Evolutionary conservation across 2,329 filamentous ascomycete species (phyloP).

Genomic region (Phaeosphaeria sp.): DNA sequence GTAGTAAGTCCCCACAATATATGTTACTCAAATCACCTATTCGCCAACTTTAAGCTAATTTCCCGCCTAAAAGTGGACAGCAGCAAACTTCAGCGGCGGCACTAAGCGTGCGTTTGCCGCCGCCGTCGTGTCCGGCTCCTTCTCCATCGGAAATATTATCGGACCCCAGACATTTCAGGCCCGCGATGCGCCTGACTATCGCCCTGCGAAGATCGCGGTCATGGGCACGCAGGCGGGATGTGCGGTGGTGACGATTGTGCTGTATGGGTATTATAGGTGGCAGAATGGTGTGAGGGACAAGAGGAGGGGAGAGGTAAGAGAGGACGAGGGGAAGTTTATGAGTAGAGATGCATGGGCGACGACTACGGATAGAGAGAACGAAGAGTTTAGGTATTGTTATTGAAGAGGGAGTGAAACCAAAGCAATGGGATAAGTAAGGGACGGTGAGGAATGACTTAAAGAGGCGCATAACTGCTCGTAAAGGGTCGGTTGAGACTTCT

Average conservation of each 20-base stretch:
- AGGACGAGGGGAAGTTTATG: conserved; percentile 2
- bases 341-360: conserved; percentile 2
- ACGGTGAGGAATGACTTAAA: too few species aligned
- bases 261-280: conserved; percentile 22
- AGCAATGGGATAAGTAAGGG: too few species aligned
- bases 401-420: too few species aligned
- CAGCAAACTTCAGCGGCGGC: conserved; percentile 32
- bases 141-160: conserved; percentile 41
- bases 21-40: not conserved
- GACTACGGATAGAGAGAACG: conserved; percentile 4
- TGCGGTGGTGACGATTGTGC: conserved; percentile 18
- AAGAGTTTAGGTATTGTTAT: conserved; percentile 5
- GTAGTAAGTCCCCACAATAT: conserved; percentile 8
- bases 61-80: conserved; percentile 13
- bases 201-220: conserved; percentile 53
- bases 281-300: conserved; percentile 13
- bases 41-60: too few species aligned
- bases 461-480: too few species aligned
- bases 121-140: conserved; percentile 42
- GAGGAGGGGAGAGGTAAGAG: not conserved
- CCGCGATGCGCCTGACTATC: conserved; percentile 21
- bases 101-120: conserved; percentile 47
- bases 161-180: conserved; percentile 38
- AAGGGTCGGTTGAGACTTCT: too few species aligned
- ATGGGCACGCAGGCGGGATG: conserved; percentile 39